Base-by-base conservation (phyloP, 768 basidiomycete species). In the Gautieria morchelliformis region DNA sequence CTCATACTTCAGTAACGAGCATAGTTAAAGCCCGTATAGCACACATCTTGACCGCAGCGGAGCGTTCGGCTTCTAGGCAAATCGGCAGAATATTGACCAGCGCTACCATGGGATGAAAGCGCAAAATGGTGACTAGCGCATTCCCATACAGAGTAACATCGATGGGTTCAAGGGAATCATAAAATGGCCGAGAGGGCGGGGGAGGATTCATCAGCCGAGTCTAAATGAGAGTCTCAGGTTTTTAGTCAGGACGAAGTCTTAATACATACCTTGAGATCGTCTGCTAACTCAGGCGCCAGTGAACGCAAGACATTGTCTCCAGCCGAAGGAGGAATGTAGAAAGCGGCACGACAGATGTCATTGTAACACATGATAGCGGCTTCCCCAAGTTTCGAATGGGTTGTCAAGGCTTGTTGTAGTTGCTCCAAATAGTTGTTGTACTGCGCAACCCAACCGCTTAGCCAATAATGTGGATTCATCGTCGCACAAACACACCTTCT, bases 141-240 rank as follows among this genome's bases (percentile, higher is more conserved):
- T 91, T 85, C 1, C 84, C 82, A 62, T 85, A 83, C 42, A 93
- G 72, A 11, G 82, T 79, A n/a, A 88, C 78, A 64, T 94, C 89
- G 33, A 78, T 82, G 54, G 86, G 83, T 1, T 89, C 89, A 10
- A 68, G 65, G 0, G 72, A 71, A 37, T 91, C 86, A 80, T 85
- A 89, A 69, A 88, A 91, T 3, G 85, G 80, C 30, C 63, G 64
- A 53, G 54, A 54, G 6, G 66, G 63, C 37, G 66, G 66, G 30
- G 69, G 64, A 62, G 72, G 74, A 50, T 69, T 71, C 51, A 63
- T 59, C 11, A 67, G 42, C 10, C 65, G 62, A 35, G 55, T 63
- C 65, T 66, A 55, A 62, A 61, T 1, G 47, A 15, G 60, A 61
- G 47, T 64, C 59, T 64, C 63, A 56, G 20, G 45, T 14, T 12